These are phyloP conservation scores for Ananas comosus DNA, from an alignment of 176 grass and related monocot genomes.

Conservation along the genomic window DNA sequence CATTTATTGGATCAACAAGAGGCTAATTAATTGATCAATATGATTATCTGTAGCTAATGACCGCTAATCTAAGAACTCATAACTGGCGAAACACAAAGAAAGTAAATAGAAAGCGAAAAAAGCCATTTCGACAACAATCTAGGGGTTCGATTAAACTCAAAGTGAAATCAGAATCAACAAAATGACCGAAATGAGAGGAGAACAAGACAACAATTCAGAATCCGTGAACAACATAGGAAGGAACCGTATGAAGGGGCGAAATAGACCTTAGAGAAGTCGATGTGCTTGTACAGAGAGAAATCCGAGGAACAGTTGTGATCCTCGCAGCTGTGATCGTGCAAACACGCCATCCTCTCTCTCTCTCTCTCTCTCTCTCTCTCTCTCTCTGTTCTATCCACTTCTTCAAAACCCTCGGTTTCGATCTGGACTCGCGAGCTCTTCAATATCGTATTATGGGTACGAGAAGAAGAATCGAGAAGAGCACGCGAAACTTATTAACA, in stretches of 20 bases:
- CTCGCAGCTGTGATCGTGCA: slow-evolving; percentile 93
- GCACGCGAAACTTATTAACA: too few relatives aligned
- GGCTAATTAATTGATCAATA: not conserved
- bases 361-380: too few relatives aligned
- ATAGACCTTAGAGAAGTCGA: slow-evolving; percentile 72
- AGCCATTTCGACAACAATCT: too few relatives aligned
- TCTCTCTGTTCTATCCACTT: not conserved
- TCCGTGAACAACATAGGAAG: not conserved
- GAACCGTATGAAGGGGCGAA: not conserved
- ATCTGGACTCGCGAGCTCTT: too few relatives aligned
- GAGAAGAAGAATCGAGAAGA: slow-evolving; percentile 1
- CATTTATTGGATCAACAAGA: not conserved
- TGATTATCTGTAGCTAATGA: not conserved
- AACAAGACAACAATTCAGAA: not conserved
- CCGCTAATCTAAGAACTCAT: too few relatives aligned
- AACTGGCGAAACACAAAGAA: too few relatives aligned
- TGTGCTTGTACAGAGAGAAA: slow-evolving; percentile 93
- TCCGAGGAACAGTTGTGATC: slow-evolving; percentile 94
- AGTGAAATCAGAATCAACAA: too few relatives aligned
- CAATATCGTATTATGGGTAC: not conserved
- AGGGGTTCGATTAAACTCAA: too few relatives aligned
- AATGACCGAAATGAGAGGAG: not conserved
- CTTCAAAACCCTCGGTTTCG: too few relatives aligned
- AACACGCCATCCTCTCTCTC: slow-evolving; percentile 74
- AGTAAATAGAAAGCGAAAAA: too few relatives aligned